Evolutionary conservation across 495 filamentous ascomycete species (phyloP).

Genomic region (Hypoxylon fuscum): DNA sequence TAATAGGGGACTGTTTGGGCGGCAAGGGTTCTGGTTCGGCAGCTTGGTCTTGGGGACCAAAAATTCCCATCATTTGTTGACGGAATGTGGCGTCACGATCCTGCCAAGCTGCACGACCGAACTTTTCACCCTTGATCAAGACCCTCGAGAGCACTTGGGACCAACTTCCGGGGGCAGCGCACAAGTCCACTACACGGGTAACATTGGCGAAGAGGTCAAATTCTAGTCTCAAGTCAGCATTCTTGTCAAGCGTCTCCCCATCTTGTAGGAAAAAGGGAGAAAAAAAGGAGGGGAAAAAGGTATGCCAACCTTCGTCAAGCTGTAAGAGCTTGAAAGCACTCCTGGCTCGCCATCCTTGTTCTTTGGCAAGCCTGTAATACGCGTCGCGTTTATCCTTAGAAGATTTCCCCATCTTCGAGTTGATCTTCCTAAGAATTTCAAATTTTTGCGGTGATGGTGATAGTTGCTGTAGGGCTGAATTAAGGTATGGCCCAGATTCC

Average conservation of each 20-base stretch:
- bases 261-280: no score
- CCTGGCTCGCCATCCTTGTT: slow-evolving; percentile 96
- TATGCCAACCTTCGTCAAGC: slow-evolving; percentile 74
- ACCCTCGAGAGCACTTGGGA: slow-evolving; percentile 93
- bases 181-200: slow-evolving; percentile 94
- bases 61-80: slow-evolving; percentile 62
- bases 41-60: slow-evolving; percentile 37
- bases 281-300: neutral
- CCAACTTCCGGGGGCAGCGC: slow-evolving; percentile 96
- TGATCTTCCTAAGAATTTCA: neutral
- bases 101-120: slow-evolving; percentile 84
- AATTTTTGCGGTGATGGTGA: slow-evolving; percentile 8
- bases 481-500: slow-evolving; percentile 16
- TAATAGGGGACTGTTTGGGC: slow-evolving; percentile 2
- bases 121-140: slow-evolving; percentile 89
- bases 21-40: slow-evolving; percentile 38
- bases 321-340: slow-evolving; percentile 97
- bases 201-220: slow-evolving; percentile 91
- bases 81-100: slow-evolving; percentile 74
- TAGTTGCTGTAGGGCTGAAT: slow-evolving; percentile 38
- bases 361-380: slow-evolving; percentile 97
- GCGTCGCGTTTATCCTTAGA: slow-evolving; percentile 98
- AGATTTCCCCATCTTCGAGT: slow-evolving; percentile 84
- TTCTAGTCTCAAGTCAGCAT: slow-evolving; percentile 59
- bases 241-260: neutral